Conservation (phyloP, 305 asterid species). For the Stenogyne calaminthoides region DNA sequence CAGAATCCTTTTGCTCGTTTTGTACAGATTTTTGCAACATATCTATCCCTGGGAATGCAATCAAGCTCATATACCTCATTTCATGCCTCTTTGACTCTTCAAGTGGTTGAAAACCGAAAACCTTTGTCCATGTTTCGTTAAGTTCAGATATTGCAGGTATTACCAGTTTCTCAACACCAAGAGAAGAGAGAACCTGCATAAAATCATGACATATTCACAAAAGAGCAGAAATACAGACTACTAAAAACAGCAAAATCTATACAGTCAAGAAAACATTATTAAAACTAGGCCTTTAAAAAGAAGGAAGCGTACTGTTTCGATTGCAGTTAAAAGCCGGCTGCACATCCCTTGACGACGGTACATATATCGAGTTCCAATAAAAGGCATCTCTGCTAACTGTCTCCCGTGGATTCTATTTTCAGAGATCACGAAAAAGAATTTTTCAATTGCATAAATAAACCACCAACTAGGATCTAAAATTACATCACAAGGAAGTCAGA, state of each 20-base stretch:
- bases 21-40: conserved; percentile 75
- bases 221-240: not conserved
- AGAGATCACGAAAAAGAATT: conserved; percentile 26
- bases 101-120: conserved; percentile 71
- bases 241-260: not conserved
- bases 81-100: conserved; percentile 66
- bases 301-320: conserved; percentile 59
- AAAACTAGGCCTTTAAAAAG: conserved; percentile 8
- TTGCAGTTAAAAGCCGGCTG: conserved; percentile 66
- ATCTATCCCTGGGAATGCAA: conserved; percentile 78
- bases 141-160: conserved; percentile 92
- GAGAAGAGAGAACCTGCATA: conserved; percentile 71
- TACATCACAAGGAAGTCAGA: conserved; percentile 13
- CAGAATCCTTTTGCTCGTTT: conserved; percentile 36
- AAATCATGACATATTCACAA: not conserved
- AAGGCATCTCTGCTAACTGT: conserved; percentile 91
- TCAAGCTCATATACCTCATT: conserved; percentile 77
- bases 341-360: conserved; percentile 92
- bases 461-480: not conserved
- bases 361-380: conserved; percentile 74
- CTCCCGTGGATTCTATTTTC: conserved; percentile 73
- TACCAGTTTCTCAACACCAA: conserved; percentile 74
- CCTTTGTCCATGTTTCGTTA: conserved; percentile 84
- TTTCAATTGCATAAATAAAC: conserved; percentile 21
- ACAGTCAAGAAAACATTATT: not conserved